phyloP scores from a whole-genome alignment of 2,329 filamentous ascomycete species.

The Neofusicoccum cordaticola region DNA sequence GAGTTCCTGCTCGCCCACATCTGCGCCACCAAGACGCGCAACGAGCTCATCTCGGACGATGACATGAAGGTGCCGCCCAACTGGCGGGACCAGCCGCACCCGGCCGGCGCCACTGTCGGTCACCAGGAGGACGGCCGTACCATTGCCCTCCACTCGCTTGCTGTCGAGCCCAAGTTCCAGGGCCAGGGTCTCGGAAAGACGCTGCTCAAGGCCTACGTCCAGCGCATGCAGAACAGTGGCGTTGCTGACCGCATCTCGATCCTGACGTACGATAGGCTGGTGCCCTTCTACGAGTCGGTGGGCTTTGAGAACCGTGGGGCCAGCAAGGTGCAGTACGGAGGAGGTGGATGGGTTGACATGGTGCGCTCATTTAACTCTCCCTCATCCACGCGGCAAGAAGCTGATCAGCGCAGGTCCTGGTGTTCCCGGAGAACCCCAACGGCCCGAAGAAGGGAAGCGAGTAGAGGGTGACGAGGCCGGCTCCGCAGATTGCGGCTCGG shows the following conservation, averaged over 20 bases:
- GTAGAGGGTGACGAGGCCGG: neutral
- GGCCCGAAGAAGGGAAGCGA: conserved; percentile 3
- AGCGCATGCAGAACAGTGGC: conserved; percentile 68
- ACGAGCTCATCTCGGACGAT: conserved; percentile 64
- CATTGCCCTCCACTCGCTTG: conserved; percentile 78
- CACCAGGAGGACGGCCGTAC: conserved; percentile 73
- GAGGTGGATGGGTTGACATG: conserved; percentile 81
- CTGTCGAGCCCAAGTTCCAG: conserved; percentile 73
- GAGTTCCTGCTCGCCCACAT: conserved; percentile 73
- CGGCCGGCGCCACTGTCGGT: conserved; percentile 45
- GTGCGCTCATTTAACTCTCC: conserved; percentile 43
- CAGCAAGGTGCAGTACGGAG: conserved; percentile 70
- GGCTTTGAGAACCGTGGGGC: conserved; percentile 68
- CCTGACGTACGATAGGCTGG: conserved; percentile 70
- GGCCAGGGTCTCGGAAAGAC: conserved; percentile 70
- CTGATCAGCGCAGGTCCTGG: conserved; percentile 1
- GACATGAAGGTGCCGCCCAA: conserved; percentile 72
- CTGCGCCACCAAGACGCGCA: conserved; percentile 68
- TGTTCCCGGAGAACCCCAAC: conserved; percentile 5
- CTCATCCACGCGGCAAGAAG: neutral
- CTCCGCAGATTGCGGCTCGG: neutral
- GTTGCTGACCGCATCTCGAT: conserved; percentile 72
- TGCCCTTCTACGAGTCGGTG: conserved; percentile 73
- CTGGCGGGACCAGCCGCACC: conserved; percentile 52
- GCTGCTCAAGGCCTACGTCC: conserved; percentile 72